Percentiles rank a stretch among this genome's conserved stretches.
Conservation (phyloP, 495 filamentous ascomycete species). For the Antarctomyces pellizariae region DNA sequence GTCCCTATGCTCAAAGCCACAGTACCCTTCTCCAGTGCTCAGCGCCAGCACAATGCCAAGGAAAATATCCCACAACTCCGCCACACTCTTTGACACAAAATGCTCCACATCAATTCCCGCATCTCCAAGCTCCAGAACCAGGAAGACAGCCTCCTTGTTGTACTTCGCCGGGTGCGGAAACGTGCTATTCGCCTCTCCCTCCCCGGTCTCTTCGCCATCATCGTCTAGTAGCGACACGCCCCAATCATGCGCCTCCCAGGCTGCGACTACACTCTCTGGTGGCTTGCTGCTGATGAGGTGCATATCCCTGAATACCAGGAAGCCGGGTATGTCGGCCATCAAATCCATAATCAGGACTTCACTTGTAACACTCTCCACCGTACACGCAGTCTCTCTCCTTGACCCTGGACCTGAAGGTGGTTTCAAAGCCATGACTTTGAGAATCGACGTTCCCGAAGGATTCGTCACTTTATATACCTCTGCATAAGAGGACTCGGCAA, state of each 20-base stretch:
- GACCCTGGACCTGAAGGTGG: slow-evolving; percentile 14
- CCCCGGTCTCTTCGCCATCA: slow-evolving; percentile 2
- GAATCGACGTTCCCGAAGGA: slow-evolving; percentile 22
- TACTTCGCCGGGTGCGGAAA: slow-evolving; percentile 24
- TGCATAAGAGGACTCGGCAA: slow-evolving; percentile 44
- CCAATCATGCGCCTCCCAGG: slow-evolving; percentile 34
- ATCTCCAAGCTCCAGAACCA: slow-evolving; percentile 71
- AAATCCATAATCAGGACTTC: slow-evolving; percentile 58
- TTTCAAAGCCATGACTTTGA: slow-evolving; percentile 26
- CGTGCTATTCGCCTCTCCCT: slow-evolving; percentile 3
- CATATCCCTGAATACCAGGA: slow-evolving; percentile 67
- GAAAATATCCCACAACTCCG: slow-evolving; percentile 67
- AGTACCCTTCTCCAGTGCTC: slow-evolving; percentile 46
- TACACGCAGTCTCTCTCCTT: slow-evolving; percentile 14
- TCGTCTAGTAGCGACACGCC: slow-evolving; percentile 5
- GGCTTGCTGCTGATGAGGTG: slow-evolving; percentile 50
- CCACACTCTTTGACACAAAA: slow-evolving; percentile 24
- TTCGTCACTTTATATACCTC: slow-evolving; percentile 41
- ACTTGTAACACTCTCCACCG: slow-evolving; percentile 28
- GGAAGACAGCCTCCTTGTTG: slow-evolving; percentile 44
- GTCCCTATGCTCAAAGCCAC: slow-evolving; percentile 74
- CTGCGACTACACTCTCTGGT: slow-evolving; percentile 33
- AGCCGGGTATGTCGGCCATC: slow-evolving; percentile 62
- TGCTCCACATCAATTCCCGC: slow-evolving; percentile 58
- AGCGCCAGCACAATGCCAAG: slow-evolving; percentile 57